Base-by-base conservation (phyloP, 1,284 basidiomycete species). In the Marasmius oreades region DNA sequence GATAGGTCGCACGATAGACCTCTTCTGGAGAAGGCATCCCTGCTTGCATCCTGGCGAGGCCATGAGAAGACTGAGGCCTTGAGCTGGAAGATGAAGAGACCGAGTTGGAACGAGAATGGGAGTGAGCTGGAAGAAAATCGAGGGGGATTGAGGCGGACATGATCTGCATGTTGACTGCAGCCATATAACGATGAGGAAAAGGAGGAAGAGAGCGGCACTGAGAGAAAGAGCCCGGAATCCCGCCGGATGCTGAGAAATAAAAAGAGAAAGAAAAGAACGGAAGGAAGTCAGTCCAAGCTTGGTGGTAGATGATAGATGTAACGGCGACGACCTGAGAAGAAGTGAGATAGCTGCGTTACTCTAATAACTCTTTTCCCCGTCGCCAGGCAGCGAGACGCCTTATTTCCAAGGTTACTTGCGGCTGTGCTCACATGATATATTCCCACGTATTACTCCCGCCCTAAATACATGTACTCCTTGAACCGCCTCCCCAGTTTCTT, bases 51-150 rank as follows among this genome's bases (percentile, higher is more conserved):
- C 80, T 79, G 62, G 77, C 71, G 60, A 80, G 58, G 64, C 71
- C 65, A 64, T 88, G 87, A 62, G 88, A 85, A 57, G 88, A 90
- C 63, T 87, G 85, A 47, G 88, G 88, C 43, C 88, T 81, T 45
- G 88, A 90, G 66, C 77, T 78, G 57, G 85, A 86, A 54, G 81
- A 77, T 52, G 88, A 90, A 46, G 88, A 88, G 67, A 88, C 80
- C 22, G 89, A 92, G 69, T 79, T 82, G 48, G 89, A 90, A 68
- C 88, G 82, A 39, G 89, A 89, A 69, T 88, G 88, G 59, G 79
- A 89, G 69, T 88, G 88, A 59, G 79, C 70, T 51, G 83, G 82
- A 55, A 87, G 72, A 70, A 88, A 88, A 69, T 89, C 86, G 73
- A 88, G 80, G 61, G 85, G 78, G 65, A 84, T 74, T 70, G 75